Evolutionary conservation across 2,329 filamentous ascomycete genomes (phyloP).

Genomic region (Epichloe sibirici): DNA sequence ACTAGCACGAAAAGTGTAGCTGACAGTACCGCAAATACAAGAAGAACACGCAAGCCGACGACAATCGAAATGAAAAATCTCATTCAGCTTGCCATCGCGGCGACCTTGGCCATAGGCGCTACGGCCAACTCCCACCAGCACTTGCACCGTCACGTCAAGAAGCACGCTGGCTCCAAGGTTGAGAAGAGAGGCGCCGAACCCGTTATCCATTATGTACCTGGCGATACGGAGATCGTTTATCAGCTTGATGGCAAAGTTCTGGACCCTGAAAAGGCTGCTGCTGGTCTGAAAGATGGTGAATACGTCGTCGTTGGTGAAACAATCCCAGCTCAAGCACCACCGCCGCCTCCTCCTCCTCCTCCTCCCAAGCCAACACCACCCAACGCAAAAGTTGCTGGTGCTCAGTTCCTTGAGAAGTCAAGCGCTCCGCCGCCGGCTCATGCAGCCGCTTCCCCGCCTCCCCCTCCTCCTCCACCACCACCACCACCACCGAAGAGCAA

Average conservation of each 20-base stretch:
- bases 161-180: conserved; percentile 34
- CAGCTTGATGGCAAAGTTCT: conserved; percentile 54
- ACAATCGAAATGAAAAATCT: conserved; percentile 8
- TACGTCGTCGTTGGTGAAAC: conserved; percentile 54
- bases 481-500: conserved; percentile 11
- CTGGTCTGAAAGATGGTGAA: conserved; percentile 58
- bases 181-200: conserved; percentile 34
- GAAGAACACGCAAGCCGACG: neutral
- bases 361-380: conserved; percentile 16
- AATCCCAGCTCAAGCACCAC: conserved; percentile 38
- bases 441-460: conserved; percentile 2
- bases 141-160: conserved; percentile 45
- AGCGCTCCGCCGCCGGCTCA: conserved; percentile 5
- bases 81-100: conserved; percentile 38
- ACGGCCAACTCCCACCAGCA: conserved; percentile 51
- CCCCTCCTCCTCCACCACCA: neutral
- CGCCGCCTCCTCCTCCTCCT: conserved; percentile 24
- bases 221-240: conserved; percentile 57
- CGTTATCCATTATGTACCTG: conserved; percentile 42
- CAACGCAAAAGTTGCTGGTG: neutral
- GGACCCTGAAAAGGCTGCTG: conserved; percentile 50
- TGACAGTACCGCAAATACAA: neutral
- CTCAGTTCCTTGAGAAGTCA: conserved; percentile 5
- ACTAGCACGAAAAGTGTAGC: neutral
- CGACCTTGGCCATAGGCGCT: conserved; percentile 37